Evolutionary conservation across 495 filamentous ascomycete species (phyloP).

Genomic region (Penicillium samsonianum): DNA sequence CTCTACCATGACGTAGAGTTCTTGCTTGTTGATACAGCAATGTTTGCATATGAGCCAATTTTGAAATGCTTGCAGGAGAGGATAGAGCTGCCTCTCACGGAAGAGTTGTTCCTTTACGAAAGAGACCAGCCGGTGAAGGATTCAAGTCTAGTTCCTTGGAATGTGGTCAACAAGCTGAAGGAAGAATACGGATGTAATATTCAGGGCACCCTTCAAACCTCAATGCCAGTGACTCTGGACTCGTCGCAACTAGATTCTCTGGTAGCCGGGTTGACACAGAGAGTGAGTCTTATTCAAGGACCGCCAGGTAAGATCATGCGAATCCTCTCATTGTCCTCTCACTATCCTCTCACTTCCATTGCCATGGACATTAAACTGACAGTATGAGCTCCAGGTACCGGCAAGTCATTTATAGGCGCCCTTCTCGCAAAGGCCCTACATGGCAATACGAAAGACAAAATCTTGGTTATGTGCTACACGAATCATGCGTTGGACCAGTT

Average conservation of each 20-base stretch:
- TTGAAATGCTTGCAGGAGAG: slow-evolving; percentile 60
- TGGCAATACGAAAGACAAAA: slow-evolving; percentile 50
- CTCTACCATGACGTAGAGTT: slow-evolving; percentile 37
- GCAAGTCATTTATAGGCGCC: slow-evolving; percentile 78
- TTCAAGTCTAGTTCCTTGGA: slow-evolving; percentile 25
- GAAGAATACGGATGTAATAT: slow-evolving; percentile 18
- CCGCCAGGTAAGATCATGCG: slow-evolving; percentile 61
- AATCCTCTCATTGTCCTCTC: not conserved
- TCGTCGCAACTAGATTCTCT: slow-evolving; percentile 60
- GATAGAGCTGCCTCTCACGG: slow-evolving; percentile 51
- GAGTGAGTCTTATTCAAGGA: slow-evolving; percentile 69
- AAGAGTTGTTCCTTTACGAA: slow-evolving; percentile 49
- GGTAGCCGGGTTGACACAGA: slow-evolving; percentile 51
- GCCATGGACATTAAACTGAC: not conserved
- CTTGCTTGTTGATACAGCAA: slow-evolving; percentile 62
- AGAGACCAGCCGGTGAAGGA: slow-evolving; percentile 17
- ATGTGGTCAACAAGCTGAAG: slow-evolving; percentile 26
- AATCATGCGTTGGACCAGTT: slow-evolving; percentile 83
- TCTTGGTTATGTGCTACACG: slow-evolving; percentile 64
- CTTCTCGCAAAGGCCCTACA: slow-evolving; percentile 61
- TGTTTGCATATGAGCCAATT: slow-evolving; percentile 75
- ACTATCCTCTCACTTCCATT: not conserved
- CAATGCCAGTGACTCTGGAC: slow-evolving; percentile 50
- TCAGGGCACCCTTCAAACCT: slow-evolving; percentile 31
- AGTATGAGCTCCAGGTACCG: slow-evolving; percentile 58